Conservation (phyloP, 139 green algal genomes). For the Chlamydomonas incerta region DNA sequence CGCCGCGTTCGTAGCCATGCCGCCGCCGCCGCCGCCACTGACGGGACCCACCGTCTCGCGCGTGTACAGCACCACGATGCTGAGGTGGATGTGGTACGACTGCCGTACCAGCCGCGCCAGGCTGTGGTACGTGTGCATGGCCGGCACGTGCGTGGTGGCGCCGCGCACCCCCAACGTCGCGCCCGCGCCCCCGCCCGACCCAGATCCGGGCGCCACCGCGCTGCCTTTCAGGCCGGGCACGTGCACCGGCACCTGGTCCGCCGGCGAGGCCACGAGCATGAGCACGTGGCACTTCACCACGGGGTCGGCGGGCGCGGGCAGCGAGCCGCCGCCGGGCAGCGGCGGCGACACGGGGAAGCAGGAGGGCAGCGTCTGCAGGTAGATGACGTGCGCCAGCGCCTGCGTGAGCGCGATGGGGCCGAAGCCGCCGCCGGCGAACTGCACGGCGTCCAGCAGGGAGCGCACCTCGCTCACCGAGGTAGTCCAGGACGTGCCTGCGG, state of each 20-base stretch:
- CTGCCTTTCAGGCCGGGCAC: slow-evolving; percentile 16
- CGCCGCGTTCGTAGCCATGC: too few relatives aligned
- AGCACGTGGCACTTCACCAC: slow-evolving; percentile 30
- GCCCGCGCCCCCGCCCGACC: too few relatives aligned
- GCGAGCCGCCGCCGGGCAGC: slow-evolving; percentile 16
- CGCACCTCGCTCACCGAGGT: slow-evolving; percentile 33
- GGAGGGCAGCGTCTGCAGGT: slow-evolving; percentile 41
- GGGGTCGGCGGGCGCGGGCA: slow-evolving; percentile 13
- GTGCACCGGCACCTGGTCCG: slow-evolving; percentile 8
- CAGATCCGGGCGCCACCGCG: background rate
- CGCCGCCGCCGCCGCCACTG: too few relatives aligned
- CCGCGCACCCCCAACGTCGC: too few relatives aligned
- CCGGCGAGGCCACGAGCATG: background rate
- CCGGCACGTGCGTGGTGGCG: background rate
- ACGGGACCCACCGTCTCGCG: background rate
- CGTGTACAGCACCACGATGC: slow-evolving; percentile 4
- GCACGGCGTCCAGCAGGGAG: slow-evolving; percentile 21
- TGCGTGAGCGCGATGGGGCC: slow-evolving; percentile 26
- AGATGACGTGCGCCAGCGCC: slow-evolving; percentile 36
- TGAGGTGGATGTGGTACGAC: slow-evolving; percentile 32
- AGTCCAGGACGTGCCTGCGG: slow-evolving; percentile 13
- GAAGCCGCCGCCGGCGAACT: slow-evolving; percentile 41
- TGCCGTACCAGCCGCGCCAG: background rate
- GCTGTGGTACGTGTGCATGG: slow-evolving; percentile 26
- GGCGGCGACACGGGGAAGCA: slow-evolving; percentile 25